Percentiles rank a stretch among this genome's conserved stretches.
phyloP scores from a whole-genome alignment of 2,329 filamentous ascomycete species.

The Magnaporthiopsis poae region DNA sequence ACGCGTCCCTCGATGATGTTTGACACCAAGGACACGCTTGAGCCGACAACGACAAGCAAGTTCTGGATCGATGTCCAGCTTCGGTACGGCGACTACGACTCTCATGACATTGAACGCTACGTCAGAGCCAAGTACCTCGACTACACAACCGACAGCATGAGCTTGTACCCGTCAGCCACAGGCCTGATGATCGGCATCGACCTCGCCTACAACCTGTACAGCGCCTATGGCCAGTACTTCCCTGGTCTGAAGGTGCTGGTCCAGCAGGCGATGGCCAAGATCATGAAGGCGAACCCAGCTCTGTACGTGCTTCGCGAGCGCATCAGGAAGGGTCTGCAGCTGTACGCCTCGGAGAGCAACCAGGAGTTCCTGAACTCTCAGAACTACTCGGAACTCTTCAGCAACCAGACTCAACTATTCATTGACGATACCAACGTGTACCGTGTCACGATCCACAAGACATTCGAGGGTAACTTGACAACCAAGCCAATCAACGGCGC shows the following conservation, averaged over 20 bases:
- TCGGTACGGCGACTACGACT: slow-evolving; percentile 75
- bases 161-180: slow-evolving; percentile 93
- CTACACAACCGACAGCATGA: slow-evolving; percentile 97
- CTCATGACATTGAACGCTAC: slow-evolving; percentile 96
- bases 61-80: slow-evolving; percentile 72
- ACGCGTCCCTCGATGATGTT: slow-evolving; percentile 86
- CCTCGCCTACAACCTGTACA: slow-evolving; percentile 95
- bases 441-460: slow-evolving; percentile 98
- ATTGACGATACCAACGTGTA: slow-evolving; percentile 99
- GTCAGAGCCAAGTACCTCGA: slow-evolving; percentile 96
- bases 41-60: slow-evolving; percentile 90
- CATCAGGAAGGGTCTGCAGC: slow-evolving; percentile 93
- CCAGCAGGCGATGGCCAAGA: slow-evolving; percentile 97
- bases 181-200: slow-evolving; percentile 97
- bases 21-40: slow-evolving; percentile 92
- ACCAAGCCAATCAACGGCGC: slow-evolving; percentile 99
- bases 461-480: slow-evolving; percentile 95
- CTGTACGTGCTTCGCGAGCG: slow-evolving; percentile 93
- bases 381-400: slow-evolving; percentile 98
- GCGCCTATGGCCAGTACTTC: slow-evolving; percentile 97
- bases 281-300: slow-evolving; percentile 98
- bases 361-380: slow-evolving; percentile 99
- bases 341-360: slow-evolving; percentile 97
- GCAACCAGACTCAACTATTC: slow-evolving; percentile 96
- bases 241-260: slow-evolving; percentile 89